phyloP scores from a whole-genome alignment of 257 asterid species.

The Solanum clarkiae region DNA sequence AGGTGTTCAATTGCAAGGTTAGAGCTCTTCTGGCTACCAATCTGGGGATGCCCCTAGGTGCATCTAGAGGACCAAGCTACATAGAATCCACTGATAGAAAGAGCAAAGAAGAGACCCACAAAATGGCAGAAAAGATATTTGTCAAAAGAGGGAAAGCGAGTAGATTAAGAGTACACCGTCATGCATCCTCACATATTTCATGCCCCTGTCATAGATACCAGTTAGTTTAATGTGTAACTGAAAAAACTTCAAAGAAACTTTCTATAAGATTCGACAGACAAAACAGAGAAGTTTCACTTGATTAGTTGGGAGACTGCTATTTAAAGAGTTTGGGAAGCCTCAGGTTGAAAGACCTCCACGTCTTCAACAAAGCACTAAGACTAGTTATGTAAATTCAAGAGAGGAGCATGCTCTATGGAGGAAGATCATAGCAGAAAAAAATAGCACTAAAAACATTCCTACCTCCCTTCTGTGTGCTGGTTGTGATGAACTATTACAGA shows the following conservation, averaged over 20 bases:
- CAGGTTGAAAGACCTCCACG: not conserved
- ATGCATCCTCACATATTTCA: not conserved
- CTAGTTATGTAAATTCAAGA: not conserved
- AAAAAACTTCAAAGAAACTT: not conserved
- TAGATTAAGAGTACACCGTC: not conserved
- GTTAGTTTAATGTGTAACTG: not conserved
- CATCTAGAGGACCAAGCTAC: not conserved
- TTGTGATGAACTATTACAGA: not conserved
- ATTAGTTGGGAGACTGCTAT: not conserved
- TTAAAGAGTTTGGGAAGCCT: not conserved
- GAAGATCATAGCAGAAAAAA: not conserved
- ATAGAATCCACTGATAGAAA: not conserved
- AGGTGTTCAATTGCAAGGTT: not conserved
- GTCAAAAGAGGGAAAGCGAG: not conserved
- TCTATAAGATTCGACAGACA: not conserved
- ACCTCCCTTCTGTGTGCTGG: not conserved
- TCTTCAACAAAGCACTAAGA: not conserved
- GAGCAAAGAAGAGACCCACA: not conserved
- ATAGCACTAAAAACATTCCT: not conserved
- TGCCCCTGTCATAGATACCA: not conserved
- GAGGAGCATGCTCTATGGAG: not conserved
- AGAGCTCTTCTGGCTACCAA: not conserved
- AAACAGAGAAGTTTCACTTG: not conserved
- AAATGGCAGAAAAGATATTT: not conserved
- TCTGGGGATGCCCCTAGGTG: not conserved